Evolutionary conservation across 2,329 filamentous ascomycete genomes (phyloP), one percentile per base, ranked within the genome.

Genomic region (Grosmannia serpens): DNA sequence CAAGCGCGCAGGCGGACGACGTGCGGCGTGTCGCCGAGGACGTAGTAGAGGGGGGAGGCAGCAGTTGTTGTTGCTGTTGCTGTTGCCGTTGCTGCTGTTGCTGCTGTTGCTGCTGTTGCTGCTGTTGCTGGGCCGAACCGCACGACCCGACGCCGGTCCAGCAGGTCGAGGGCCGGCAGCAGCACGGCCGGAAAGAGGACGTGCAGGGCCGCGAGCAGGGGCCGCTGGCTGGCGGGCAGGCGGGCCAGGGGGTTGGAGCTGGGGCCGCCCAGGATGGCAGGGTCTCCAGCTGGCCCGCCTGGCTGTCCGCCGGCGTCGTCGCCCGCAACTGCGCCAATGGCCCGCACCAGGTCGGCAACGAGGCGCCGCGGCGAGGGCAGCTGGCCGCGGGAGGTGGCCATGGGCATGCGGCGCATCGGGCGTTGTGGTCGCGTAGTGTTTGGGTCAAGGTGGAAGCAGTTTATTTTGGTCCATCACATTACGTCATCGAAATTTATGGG

Each of bases 111-210:
- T 31, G 29, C 3, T 15, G 6, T 4, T 4, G 15, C 35, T 29
- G 5, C 7, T 1, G 35, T 15, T 3, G 35, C 3, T 0, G 13
- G 17, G 35, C 35, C 35, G 35, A 56, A 70, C 1, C 83, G 78
- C 7, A 77, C 84, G 38, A 96, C 82, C 0, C 94, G 80, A 3
- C 79, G 74, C 29, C 89, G 82, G 70, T 99, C 94, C 1, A 99
- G 78, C 0, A 97, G 78, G 70, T 97, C 91, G 3, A 99, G 78
- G 0, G 92, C 90, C 3, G 90, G 88, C 1, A 96, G 83, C 2
- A 96, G 74, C 57, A 90, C 81, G 62, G 83, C 82, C 0, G 91
- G 91, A 67, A 95, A 95, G 17, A 96, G 74, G 38, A 90, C 87
- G 72, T 96, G 91, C 0, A 96, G 80, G 0, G 89, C 90, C 1